Percentiles rank a stretch among this genome's conserved stretches.
Evolutionary conservation across 805 yeast genomes (phyloP).

Genomic region (Candida succiphila): DNA sequence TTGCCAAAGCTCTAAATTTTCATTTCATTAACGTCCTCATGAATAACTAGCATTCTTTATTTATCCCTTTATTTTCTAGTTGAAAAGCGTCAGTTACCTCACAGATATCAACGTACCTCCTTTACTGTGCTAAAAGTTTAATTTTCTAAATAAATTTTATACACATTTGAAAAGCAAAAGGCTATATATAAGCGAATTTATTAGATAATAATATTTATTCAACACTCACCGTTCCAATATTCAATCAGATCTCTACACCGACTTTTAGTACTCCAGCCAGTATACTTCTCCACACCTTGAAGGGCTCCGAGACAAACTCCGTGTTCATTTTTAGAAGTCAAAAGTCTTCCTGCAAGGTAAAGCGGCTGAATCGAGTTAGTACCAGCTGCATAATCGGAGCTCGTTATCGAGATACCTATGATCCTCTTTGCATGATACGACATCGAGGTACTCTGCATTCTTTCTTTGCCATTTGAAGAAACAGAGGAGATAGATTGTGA

Average conservation of each 20-base stretch:
- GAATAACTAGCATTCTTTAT: no score
- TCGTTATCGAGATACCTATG: slow-evolving; percentile 23
- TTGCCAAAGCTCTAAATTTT: neutral
- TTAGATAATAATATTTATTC: no score
- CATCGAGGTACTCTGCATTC: slow-evolving; percentile 13
- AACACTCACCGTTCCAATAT: slow-evolving; percentile 13
- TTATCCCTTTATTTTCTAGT: no score
- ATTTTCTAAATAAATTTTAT: no score
- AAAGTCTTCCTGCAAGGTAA: slow-evolving; percentile 15
- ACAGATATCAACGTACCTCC: no score
- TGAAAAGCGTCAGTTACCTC: no score
- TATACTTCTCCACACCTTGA: slow-evolving; percentile 13
- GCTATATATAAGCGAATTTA: no score
- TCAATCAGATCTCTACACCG: slow-evolving; percentile 16
- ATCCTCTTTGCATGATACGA: slow-evolving; percentile 28
- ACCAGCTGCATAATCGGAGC: slow-evolving; percentile 17
- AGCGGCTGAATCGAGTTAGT: slow-evolving; percentile 18
- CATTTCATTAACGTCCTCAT: no score
- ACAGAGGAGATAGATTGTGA: neutral
- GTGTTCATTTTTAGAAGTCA: slow-evolving; percentile 14
- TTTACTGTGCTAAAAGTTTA: no score
- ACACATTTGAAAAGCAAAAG: no score
- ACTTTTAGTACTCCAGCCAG: slow-evolving; percentile 19
- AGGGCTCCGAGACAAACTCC: slow-evolving; percentile 13
- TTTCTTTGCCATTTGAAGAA: neutral